These are phyloP conservation scores for Ceratocystis lukuohia DNA, from an alignment of 2,329 filamentous ascomycete species.

Conservation along the genomic window DNA sequence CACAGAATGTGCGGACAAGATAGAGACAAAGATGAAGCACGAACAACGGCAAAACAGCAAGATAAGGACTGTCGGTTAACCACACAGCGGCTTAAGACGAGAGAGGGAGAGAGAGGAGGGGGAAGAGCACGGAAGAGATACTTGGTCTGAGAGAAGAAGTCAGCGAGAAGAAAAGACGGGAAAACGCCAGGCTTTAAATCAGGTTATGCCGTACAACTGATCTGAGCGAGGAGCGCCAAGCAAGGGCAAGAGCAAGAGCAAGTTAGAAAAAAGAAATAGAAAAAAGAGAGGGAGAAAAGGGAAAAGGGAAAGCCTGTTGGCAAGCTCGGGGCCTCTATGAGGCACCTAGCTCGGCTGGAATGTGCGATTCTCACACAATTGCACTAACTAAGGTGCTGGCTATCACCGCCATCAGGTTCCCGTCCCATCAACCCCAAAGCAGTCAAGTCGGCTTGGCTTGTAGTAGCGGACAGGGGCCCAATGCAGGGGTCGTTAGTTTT, in stretches of 20 bases:
- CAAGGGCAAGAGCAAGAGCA: not conserved
- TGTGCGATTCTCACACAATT: not conserved
- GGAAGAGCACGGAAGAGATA: not conserved
- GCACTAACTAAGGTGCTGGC: not conserved
- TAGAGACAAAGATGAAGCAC: conserved; percentile 18
- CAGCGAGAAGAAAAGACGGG: not conserved
- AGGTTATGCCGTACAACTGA: not conserved
- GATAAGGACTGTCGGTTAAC: conserved; percentile 19
- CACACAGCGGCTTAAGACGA: conserved; percentile 17
- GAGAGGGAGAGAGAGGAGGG: not conserved
- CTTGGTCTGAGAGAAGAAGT: not conserved
- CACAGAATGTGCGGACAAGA: not conserved
- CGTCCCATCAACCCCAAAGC: not conserved
- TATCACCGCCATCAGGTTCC: not conserved
- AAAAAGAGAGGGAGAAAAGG: not conserved
- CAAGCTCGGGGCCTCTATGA: not conserved
- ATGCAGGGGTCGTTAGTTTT: not conserved
- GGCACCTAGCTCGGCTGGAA: conserved; percentile 7
- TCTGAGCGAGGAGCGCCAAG: not conserved
- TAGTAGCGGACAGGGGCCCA: not conserved
- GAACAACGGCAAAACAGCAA: conserved; percentile 15
- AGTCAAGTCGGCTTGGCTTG: not conserved
- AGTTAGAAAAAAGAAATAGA: not conserved
- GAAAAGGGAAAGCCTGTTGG: not conserved
- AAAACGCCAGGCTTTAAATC: conserved; percentile 7